A percentile compares a stretch with the other conserved stretches of the same genome.
Evolutionary conservation across 2,329 filamentous ascomycete genomes (phyloP).

Genomic region (Geosmithia morbida): DNA sequence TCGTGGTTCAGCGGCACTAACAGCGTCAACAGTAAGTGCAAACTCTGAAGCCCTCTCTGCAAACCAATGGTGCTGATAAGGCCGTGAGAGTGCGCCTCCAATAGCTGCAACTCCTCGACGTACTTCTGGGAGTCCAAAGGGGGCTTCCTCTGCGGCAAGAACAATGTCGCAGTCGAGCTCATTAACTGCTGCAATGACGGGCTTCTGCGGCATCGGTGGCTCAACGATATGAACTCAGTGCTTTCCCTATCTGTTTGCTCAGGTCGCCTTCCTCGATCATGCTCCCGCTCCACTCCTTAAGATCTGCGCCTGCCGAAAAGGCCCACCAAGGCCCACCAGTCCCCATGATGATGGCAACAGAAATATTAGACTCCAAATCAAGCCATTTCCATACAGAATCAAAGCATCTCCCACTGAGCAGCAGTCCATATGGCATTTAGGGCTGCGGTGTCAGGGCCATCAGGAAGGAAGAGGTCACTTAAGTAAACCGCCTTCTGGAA

Average conservation of each 20-base stretch:
- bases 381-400: conserved; percentile 32
- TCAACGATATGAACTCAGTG: conserved; percentile 21
- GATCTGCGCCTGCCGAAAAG: conserved; percentile 37
- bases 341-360: conserved; percentile 30
- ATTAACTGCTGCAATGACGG: conserved; percentile 40
- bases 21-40: conserved; percentile 8
- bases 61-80: conserved; percentile 19
- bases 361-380: conserved; percentile 29
- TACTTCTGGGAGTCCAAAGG: conserved; percentile 34
- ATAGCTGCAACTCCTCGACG: conserved; percentile 34
- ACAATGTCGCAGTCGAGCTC: conserved; percentile 38
- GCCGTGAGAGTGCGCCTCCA: conserved; percentile 33
- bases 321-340: conserved; percentile 30
- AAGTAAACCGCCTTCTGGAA: no score
- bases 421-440: conserved; percentile 28
- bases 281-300: conserved; percentile 30
- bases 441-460: no score
- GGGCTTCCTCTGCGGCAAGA: conserved; percentile 29
- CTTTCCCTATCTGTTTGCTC: conserved; percentile 6
- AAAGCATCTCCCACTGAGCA: conserved; percentile 29
- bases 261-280: conserved; percentile 3
- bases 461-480: no score
- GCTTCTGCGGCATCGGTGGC: conserved; percentile 34
- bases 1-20: conserved; percentile 9
- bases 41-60: conserved; percentile 10